Evolutionary conservation across 768 basidiomycete genomes (phyloP), one percentile per base, ranked within the genome.

Genomic region (Calocera viscosa): DNA sequence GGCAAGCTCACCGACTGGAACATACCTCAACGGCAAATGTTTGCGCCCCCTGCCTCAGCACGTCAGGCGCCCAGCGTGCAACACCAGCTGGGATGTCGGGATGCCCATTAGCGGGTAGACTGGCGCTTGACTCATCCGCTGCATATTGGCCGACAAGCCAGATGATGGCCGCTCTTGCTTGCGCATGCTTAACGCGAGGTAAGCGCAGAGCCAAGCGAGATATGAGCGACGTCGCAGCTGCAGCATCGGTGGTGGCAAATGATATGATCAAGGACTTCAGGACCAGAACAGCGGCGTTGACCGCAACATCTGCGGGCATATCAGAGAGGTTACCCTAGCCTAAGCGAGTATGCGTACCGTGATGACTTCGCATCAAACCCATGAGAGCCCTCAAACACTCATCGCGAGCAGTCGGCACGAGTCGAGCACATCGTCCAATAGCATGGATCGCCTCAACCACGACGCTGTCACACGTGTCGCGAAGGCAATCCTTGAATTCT

Each of bases 101-200:
- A 64, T 35, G 8, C 3, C 34, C 82, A 1, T 83, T 79, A 0
- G 78, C 75, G 19, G 75, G 69, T 32, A 64, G 41, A 71, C 67
- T 11, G 60, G 60, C 39, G 34, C 65, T 68, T 68, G 35, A 66
- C 49, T 35, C 66, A 28, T 71, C 72, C 41, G 76, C 77, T 19
- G 89, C 84, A 73, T 91, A 91, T 74, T 96, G 92, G 0, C 95
- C 94, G 0, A 93, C 92, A 0, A 97, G 83, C 93, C 95, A 96
- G 28, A 92, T 77, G 0, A 97, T 86, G 70, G 90, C 93, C 0
- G 94, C 92, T 33, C 91, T 80, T 0, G 94, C 93, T 71, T 86
- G 83, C 0, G 86, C 80, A 71, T 94, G 90, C 7, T 79, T 82
- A 64, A 97, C 90, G 64, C 86, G 86, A 63, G 92, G 90, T 53